Evolutionary conservation across 169 alveolate species (phyloP), one percentile per base, ranked within the genome.

Genomic region (Plasmodium fragile): DNA sequence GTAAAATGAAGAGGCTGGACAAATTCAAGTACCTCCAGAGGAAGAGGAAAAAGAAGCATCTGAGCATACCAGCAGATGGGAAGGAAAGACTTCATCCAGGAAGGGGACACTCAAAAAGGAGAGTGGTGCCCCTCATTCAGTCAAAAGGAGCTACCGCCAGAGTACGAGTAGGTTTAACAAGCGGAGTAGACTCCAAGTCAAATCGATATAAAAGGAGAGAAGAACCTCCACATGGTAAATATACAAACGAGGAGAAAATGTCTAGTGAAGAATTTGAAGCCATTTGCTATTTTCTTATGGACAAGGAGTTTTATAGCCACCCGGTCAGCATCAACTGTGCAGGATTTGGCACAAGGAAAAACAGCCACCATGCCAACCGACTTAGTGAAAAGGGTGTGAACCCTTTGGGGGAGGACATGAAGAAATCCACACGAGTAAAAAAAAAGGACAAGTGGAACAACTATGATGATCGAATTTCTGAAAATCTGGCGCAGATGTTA

Each of bases 281-380:
- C 34, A 77, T 72, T 7, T 32, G 49, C 45, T 78, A 75, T 59
- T 34, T 89, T 22, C 39, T 89, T 16, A 77, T 78, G 11, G 55
- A 89, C 71, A 78, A 59, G n/a, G 94, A 89, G 13, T 78, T 89
- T 49, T 89, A 72, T 41, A 16, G 84, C 7, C 55, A 53, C 22
- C 92, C 92, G 8, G 77, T 89, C 69, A 53, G 41, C 16, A 28
- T 55, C 28, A 10, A 13, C 30, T 89, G 89, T 59, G 28, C 4
- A 11, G 45, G n/a, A 28, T 16, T 6, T 4, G 28, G 55, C 10
- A 73, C 43, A 10, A 75, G 32, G 18, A 41, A 4, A 65, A 77
- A 4, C 41, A 77, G 55, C 1, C 13, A 73, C 16, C 6, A 22
- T 28, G 11, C 59, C 49, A 43, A 4, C 5, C 22, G 18, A 10